Evolutionary conservation across 2,329 filamentous ascomycete species (phyloP), one percentile per base, ranked within the genome.

Genomic region (Pestalotiopsis sp.): DNA sequence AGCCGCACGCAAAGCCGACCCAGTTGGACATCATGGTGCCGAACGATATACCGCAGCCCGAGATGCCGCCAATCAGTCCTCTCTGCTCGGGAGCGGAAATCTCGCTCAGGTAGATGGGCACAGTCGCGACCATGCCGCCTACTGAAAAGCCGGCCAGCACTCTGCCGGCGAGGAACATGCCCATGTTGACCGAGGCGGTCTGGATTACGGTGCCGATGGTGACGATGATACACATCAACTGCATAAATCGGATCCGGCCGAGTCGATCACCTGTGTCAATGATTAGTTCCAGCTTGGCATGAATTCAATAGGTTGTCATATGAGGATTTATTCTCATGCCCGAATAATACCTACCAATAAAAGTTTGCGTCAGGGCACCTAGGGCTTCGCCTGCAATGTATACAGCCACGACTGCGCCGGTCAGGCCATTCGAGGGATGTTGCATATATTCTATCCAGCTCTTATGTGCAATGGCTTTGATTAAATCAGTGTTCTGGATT

Each of bases 391-490:
- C 87, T 5, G 86, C 86, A 68, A 89, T 87, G 71, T 89, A 89
- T 3, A 88, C 83, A 5, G 86, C 81, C 3, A 88, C 86, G 2
- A 88, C 86, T 78, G 75, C 74, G 13, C 87, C 87, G 1, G 85
- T 88, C 17, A 88, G 74, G 3, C 82, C 85, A 70, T 85, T 80
- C 3, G 84, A 86, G 2, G 87, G 87, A 62, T 86, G 73, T 13
- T 80, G 66, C 86, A 89, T 89, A 75, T 89, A 89, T 57, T 85
- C 80, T 58, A 86, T 83, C 86, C 86, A 89, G 72, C 85, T 88
- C 71, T 85, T 73, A 73, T 89, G 87, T 2, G 87, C 86, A 67
- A 89, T 89, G 22, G 87, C 83, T 84, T 66, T 63, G 24, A 24
- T 26, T 1, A 1, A 35, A 35, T 26, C 26, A 14, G 10, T 13